Base-by-base conservation (phyloP, 129 eudicot genomes). In the Arctium minus region DNA sequence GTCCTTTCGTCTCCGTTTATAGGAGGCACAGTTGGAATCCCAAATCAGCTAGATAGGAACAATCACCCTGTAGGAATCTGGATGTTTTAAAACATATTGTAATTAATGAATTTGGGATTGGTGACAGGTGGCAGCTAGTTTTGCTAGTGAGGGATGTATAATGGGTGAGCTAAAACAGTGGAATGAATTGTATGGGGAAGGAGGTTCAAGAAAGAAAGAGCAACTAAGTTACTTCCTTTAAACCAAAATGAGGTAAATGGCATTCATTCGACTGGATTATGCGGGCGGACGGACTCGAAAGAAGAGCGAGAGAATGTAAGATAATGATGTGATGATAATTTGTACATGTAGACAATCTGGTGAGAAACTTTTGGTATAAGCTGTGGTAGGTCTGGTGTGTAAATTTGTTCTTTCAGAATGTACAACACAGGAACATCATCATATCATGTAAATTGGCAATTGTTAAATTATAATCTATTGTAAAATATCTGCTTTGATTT, bases 141-240 rank as follows among this genome's bases (percentile, higher is more conserved):
- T 90, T 85, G 94, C 94, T 70, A 81, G 94, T 0, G 98, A 86
- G 85, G 98, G 97, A 73, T 73, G 90, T 12, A 62, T 92, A 77
- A 94, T 94, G 98, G 81, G 82, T 7, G 98, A 94, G 85, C 91
- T 94, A 78, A 83, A 87, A 90, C 93, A 94, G 72, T 94, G 98
- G 98, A 94, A 94, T 74, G 97, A 89, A 4, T 86, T 90, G 50
- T 94, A 90, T 60, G 98, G 97, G 76, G 98, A 94, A 91, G 98
- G 98, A 32, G 98, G 97, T n/a, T 87, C 94, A 50, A 94, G 98
- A 85, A 94, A 94, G 89, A 94, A 86, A 83, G 88, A 94, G 74
- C 97, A 94, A 77, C 67, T 92, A 60, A 84, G 86, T 83, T 94
- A 94, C 88, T 93, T 93, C 90, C 93, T 93, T 11, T 93, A 87